Percentiles rank a stretch among this genome's conserved stretches.
phyloP scores from a whole-genome alignment of 139 green algal genomes.

The Tetradesmus obliquus region DNA sequence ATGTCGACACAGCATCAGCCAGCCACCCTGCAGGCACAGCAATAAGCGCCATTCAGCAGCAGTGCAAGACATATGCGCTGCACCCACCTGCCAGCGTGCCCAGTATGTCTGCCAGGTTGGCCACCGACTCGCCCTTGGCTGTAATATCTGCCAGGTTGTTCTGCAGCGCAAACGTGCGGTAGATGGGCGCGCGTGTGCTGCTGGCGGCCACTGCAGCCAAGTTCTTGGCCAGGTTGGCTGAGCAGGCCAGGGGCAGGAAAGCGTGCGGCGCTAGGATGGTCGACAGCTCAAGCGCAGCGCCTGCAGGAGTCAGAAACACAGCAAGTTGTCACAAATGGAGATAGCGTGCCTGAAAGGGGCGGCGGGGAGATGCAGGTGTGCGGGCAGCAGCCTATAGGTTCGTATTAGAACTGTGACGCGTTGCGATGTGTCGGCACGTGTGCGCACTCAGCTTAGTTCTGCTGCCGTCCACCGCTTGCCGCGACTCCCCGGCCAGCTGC shows the following conservation, averaged over 20 bases:
- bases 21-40: too few species aligned
- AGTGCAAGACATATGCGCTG: too few species aligned
- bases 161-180: conserved; percentile 83
- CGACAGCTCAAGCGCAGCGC: conserved; percentile 82
- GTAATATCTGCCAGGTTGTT: conserved; percentile 88
- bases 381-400: background rate
- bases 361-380: background rate
- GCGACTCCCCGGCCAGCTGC: too few species aligned
- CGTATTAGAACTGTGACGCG: background rate
- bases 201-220: conserved; percentile 80
- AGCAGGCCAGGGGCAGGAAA: conserved; percentile 91
- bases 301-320: conserved; percentile 16
- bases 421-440: too few species aligned
- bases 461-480: too few species aligned
- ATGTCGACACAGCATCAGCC: too few species aligned
- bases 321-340: too few species aligned
- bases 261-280: conserved; percentile 71
- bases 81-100: conserved; percentile 66
- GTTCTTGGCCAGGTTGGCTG: conserved; percentile 89
- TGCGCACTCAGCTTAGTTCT: too few species aligned
- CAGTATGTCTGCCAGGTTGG: conserved; percentile 89
- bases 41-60: too few species aligned
- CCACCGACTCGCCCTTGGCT: conserved; percentile 87
- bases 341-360: background rate
- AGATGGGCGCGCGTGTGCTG: conserved; percentile 88